These are phyloP conservation scores for Thalassiosira profunda DNA, from an alignment of 108 stramenopile genomes.

Conservation along the genomic window DNA sequence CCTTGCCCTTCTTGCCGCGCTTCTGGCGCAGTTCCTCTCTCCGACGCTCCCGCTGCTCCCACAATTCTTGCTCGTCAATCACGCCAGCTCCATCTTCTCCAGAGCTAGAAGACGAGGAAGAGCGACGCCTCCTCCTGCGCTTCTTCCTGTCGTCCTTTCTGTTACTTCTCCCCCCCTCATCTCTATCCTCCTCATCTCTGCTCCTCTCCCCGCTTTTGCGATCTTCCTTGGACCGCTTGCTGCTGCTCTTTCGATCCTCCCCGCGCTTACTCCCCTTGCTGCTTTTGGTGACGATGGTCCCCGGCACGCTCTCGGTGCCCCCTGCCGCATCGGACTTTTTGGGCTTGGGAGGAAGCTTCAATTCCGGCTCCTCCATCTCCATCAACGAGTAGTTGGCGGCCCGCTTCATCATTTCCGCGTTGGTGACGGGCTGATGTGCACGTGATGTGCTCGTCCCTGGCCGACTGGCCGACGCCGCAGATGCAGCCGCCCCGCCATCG, in stretches of 20 bases:
- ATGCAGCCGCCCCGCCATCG: neutral
- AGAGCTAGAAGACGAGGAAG: slow-evolving; percentile 28
- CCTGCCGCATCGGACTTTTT: neutral
- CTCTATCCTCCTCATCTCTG: neutral
- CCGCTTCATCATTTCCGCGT: slow-evolving; percentile 46
- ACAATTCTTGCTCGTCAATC: slow-evolving; percentile 26
- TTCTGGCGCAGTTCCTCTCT: slow-evolving; percentile 29
- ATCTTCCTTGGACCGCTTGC: neutral
- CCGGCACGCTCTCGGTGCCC: slow-evolving; percentile 13
- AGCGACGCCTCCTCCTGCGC: slow-evolving; percentile 21
- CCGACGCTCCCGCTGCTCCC: slow-evolving; percentile 29
- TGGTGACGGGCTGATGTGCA: neutral
- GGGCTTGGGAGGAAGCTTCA: slow-evolving; percentile 1
- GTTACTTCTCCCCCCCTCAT: neutral
- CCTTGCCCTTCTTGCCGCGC: slow-evolving; percentile 5
- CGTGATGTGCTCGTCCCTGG: neutral
- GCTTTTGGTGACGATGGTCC: slow-evolving; percentile 27
- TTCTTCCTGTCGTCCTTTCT: slow-evolving; percentile 7
- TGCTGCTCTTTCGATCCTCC: slow-evolving; percentile 10
- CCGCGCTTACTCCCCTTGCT: slow-evolving; percentile 11
- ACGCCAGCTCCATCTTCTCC: neutral
- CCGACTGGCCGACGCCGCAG: neutral
- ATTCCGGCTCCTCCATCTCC: slow-evolving; percentile 37
- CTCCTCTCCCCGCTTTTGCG: slow-evolving; percentile 4
- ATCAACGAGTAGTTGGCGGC: slow-evolving; percentile 39